Percentiles rank a stretch among this genome's conserved stretches.
phyloP scores from a whole-genome alignment of 768 basidiomycete genomes.

The Xerocomellus chrysenteron region DNA sequence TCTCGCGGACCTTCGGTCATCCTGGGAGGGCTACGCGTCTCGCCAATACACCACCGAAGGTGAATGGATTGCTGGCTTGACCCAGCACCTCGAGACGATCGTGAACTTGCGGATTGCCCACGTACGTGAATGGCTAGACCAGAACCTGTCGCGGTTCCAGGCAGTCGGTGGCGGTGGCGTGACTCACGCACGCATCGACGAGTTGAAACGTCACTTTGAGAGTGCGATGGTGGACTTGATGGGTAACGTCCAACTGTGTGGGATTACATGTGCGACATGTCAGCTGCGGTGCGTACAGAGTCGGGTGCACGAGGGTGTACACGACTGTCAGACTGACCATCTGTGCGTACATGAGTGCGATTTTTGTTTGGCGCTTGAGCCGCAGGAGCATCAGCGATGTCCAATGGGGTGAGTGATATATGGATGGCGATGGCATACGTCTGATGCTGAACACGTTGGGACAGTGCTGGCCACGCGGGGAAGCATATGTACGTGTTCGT shows the following conservation, averaged over 20 bases:
- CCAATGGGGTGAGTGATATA: conserved; percentile 43
- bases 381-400: conserved; percentile 37
- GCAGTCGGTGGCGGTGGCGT: not conserved
- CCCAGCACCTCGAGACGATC: conserved; percentile 37
- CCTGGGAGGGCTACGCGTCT: conserved; percentile 17
- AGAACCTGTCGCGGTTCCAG: conserved; percentile 50
- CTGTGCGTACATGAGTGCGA: conserved; percentile 44
- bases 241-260: conserved; percentile 49
- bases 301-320: conserved; percentile 44
- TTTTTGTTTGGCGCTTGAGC: conserved; percentile 35
- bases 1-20: conserved; percentile 12
- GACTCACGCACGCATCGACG: conserved; percentile 43
- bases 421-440: not conserved
- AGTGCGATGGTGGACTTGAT: conserved; percentile 44
- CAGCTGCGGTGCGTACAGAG: conserved; percentile 47
- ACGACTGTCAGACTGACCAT: conserved; percentile 54
- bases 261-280: conserved; percentile 46
- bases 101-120: conserved; percentile 45
- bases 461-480: conserved; percentile 59
- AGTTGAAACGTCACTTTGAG: conserved; percentile 45
- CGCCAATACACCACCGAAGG: conserved; percentile 25
- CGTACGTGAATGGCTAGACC: conserved; percentile 50
- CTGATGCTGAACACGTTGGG: not conserved
- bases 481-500: conserved; percentile 46
- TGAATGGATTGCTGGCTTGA: conserved; percentile 41